A percentile compares a stretch with the other conserved stretches of the same genome.
phyloP scores from a whole-genome alignment of 2,329 filamentous ascomycete species.

The Lasiodiplodia gonubiensis region DNA sequence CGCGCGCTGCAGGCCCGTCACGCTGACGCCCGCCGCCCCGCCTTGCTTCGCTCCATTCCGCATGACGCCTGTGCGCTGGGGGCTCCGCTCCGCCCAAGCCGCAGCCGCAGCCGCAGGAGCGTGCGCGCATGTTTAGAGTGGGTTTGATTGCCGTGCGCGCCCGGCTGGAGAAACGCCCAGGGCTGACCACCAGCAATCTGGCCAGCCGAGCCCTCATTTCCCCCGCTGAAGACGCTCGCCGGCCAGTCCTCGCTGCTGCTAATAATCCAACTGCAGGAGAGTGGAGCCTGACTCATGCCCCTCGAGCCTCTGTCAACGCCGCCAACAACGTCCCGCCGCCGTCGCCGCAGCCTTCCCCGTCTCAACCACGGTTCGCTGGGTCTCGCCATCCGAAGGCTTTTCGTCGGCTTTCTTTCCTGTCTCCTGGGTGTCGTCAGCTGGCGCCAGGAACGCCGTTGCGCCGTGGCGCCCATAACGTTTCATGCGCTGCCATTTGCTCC shows the following conservation, averaged over 20 bases:
- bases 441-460: slow-evolving; percentile 19
- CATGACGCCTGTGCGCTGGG: slow-evolving; percentile 7
- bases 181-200: background rate
- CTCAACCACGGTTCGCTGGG: slow-evolving; percentile 7
- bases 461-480: slow-evolving; percentile 23
- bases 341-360: background rate
- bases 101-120: background rate
- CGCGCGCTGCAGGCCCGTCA: background rate
- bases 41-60: slow-evolving; percentile 21
- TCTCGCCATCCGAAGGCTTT: background rate
- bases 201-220: slow-evolving; percentile 22
- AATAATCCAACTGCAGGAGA: background rate
- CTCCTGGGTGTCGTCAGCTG: slow-evolving; percentile 8
- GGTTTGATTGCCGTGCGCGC: slow-evolving; percentile 11
- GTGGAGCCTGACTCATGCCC: slow-evolving; percentile 20
- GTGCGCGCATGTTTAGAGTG: slow-evolving; percentile 10
- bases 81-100: slow-evolving; percentile 10
- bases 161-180: slow-evolving; percentile 1
- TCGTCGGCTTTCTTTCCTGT: slow-evolving; percentile 15
- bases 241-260: slow-evolving; percentile 8
- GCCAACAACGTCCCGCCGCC: slow-evolving; percentile 11
- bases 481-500: slow-evolving; percentile 5
- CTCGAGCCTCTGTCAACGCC: background rate
- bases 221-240: slow-evolving; percentile 11
- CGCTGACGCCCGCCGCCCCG: background rate